Base-by-base conservation (phyloP, 495 filamentous ascomycete species). In the Penicillium canariense region DNA sequence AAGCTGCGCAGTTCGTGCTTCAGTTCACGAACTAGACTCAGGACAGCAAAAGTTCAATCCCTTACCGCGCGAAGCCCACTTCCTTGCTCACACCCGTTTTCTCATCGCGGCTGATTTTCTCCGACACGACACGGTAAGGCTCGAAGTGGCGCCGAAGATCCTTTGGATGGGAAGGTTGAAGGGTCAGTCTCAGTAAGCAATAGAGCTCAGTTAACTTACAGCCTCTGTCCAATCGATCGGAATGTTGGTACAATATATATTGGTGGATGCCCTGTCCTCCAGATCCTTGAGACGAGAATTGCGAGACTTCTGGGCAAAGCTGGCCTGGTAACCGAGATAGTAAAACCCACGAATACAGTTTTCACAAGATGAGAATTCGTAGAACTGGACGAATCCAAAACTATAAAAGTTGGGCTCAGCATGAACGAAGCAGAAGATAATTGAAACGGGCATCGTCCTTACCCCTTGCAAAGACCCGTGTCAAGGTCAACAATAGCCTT, bases 281-380 rank as follows among this genome's bases (percentile, higher is more conserved):
- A 96, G 83, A 43, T 90, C 90, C 75, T 97, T 96, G 43, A 99
- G 87, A 57, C 94, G 87, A 54, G 90, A 87, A 65, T 97, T 97
- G 75, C 96, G 96, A 10, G 91, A 96, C 73, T 97, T 91, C 88
- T 96, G 81, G 55, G 95, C 94, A 73, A 96, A 99, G 63, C 91
- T 94, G 54, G 93, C 92, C 74, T 99, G 94, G 64, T 97, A 97
- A 35, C 92, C 92, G 50, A 91, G 81, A 61, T 87, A 86, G 67
- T 90, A 91, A 65, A 99, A 95, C n/a, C 88, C 93, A 32, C 90
- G 89, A 70, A 99, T 97, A 73, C 92, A 97, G 55, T 88, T 87
- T 74, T 97, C 91, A 14, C 93, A 95, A 56, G 96, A 88, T 23
- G 86, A 84, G 61, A 89, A 87, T 61, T 87, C 87, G 71, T 81